These are phyloP conservation scores for Hypoxylon sp. DNA, from an alignment of 2,329 filamentous ascomycete species.

Conservation along the genomic window DNA sequence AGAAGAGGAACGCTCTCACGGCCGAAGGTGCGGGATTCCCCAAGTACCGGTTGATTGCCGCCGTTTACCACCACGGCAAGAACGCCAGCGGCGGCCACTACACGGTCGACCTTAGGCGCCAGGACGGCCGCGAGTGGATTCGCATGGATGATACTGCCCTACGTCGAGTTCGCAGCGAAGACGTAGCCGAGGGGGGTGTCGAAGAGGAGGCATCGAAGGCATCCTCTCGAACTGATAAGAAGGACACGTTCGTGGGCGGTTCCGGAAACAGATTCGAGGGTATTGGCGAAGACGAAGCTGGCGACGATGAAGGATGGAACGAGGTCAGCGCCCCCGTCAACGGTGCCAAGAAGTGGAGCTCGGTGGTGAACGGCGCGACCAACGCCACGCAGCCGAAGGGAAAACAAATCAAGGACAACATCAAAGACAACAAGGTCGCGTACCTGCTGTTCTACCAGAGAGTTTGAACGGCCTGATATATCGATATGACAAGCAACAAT, in stretches of 20 bases:
- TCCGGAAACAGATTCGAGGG: slow-evolving; percentile 78
- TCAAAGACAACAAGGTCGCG: slow-evolving; percentile 95
- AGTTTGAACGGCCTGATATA: slow-evolving; percentile 53
- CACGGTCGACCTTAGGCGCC: slow-evolving; percentile 93
- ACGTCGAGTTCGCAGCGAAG: slow-evolving; percentile 82
- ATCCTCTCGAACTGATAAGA: slow-evolving; percentile 70
- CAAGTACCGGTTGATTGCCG: slow-evolving; percentile 84
- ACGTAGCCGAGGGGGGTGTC: slow-evolving; percentile 84
- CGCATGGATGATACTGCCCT: slow-evolving; percentile 94
- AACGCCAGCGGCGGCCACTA: slow-evolving; percentile 96
- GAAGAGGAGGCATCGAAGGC: slow-evolving; percentile 76
- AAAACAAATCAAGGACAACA: slow-evolving; percentile 66
- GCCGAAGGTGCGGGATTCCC: slow-evolving; percentile 74
- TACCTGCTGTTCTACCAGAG: slow-evolving; percentile 96
- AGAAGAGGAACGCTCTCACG: slow-evolving; percentile 71
- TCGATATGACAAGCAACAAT: neutral
- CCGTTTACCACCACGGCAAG: slow-evolving; percentile 97
- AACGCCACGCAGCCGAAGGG: slow-evolving; percentile 63
- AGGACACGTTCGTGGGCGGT: slow-evolving; percentile 50
- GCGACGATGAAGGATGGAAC: slow-evolving; percentile 80
- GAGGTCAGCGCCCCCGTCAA: slow-evolving; percentile 72
- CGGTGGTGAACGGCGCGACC: slow-evolving; percentile 69
- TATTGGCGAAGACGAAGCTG: slow-evolving; percentile 71
- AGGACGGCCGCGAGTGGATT: slow-evolving; percentile 96
- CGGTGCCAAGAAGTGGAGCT: slow-evolving; percentile 78